Evolutionary conservation across 2,329 filamentous ascomycete species (phyloP), one percentile per base, ranked within the genome.

Genomic region (Lasiodiplodia gonubiensis): DNA sequence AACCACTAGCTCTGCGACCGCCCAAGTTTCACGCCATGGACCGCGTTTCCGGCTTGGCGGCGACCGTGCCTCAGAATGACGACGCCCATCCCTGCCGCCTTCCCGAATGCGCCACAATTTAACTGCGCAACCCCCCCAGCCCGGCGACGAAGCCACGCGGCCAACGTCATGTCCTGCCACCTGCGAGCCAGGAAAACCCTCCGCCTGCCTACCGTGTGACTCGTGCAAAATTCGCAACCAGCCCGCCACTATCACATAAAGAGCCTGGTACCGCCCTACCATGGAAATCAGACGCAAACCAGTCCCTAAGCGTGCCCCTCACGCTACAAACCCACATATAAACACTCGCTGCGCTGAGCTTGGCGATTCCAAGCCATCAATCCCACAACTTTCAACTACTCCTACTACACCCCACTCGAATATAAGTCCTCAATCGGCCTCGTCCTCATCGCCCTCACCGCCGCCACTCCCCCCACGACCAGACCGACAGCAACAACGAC

Each of bases 1-100:
- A 35, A 5, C 6, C 35, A 42, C 35, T 21, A 21, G 18, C n/a
- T 14, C 21, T 14, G 30, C 18, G 35, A 18, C 25, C 23, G 16
- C 18, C 30, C 37, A 30, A 46, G 14, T 27, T 51, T 25, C 25
- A 4, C 46, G 59, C 59, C 27, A 63, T 51, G 46, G 3, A 39
- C 59, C 59, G 59, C 30, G n/a, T 37, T 35, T 51, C 59, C 59
- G 59, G 46, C 59, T 51, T 51, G 59, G 59, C 59, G n/a, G 11
- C 18, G 12, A 7, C 25, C 30, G 42, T 51, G 59, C 59, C 27
- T 30, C 12, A n/a, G 35, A 27, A 35, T 37, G 59, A 63, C 46
- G 59, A 51, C 59, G 42, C 30, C 37, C 27, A 52, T 51, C 59
- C 59, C 30, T 63, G 59, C 59, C 46, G 59, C 59, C 25, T 21